These are phyloP conservation scores for Leptodermis oblonga DNA, from an alignment of 257 asterid species.

Conservation along the genomic window DNA sequence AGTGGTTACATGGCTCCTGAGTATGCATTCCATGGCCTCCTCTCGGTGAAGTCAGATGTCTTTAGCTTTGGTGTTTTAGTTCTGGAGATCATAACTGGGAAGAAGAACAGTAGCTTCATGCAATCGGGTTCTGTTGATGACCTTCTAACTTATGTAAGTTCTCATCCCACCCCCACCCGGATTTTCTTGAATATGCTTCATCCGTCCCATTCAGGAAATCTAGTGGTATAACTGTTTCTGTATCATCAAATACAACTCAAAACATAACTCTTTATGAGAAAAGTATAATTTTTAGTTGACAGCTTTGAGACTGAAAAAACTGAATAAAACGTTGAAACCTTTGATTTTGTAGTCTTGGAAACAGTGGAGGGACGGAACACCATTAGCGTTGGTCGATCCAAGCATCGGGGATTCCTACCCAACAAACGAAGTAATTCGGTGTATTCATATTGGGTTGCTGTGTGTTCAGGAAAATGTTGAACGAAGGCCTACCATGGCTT, in stretches of 20 bases:
- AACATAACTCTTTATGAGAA: no score
- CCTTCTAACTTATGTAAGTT: slow-evolving; percentile 25
- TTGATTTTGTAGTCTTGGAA: slow-evolving; percentile 25
- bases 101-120: slow-evolving; percentile 12
- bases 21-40: slow-evolving; percentile 10
- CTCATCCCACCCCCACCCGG: no score
- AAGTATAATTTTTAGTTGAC: no score
- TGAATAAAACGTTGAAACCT: no score
- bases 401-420: slow-evolving; percentile 5
- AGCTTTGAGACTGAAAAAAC: no score
- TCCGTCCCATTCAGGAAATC: no score
- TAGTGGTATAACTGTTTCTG: no score
- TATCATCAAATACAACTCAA: no score
- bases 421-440: slow-evolving; percentile 18
- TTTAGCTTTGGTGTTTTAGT: slow-evolving; percentile 27
- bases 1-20: slow-evolving; percentile 35
- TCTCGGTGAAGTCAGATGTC: slow-evolving; percentile 24
- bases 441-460: slow-evolving; percentile 25
- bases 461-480: slow-evolving; percentile 29
- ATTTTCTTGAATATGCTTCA: no score
- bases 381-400: slow-evolving; percentile 24
- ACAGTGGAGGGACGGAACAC: slow-evolving; percentile 18
- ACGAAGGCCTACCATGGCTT: slow-evolving; percentile 30
- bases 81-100: slow-evolving; percentile 25
- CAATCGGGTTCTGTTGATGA: slow-evolving; percentile 1